Percentiles rank a stretch among this genome's conserved stretches.
These are phyloP conservation scores for Apiospora marii DNA, from an alignment of 2,329 filamentous ascomycete genomes.

Conservation along the genomic window DNA sequence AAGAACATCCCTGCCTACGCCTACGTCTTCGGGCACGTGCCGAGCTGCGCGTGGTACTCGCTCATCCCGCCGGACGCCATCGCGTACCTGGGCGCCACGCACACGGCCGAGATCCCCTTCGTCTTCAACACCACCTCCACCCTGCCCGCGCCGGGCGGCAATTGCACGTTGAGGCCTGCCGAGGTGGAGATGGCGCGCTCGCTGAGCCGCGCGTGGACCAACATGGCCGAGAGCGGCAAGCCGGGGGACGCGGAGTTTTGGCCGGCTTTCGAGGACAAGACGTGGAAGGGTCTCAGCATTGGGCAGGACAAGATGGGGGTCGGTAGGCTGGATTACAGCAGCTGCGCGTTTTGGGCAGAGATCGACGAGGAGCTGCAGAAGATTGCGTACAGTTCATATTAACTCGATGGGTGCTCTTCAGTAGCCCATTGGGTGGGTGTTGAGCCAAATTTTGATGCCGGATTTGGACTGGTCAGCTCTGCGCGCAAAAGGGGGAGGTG, in stretches of 20 bases:
- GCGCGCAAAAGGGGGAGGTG: too few species aligned
- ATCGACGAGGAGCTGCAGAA: conserved; percentile 30
- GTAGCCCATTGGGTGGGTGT: not conserved
- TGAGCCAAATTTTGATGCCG: too few species aligned
- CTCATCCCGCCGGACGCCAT: conserved; percentile 30
- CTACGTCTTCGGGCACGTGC: conserved; percentile 36
- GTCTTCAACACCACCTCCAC: conserved; percentile 37
- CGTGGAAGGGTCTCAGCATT: conserved; percentile 30
- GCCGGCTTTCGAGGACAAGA: conserved; percentile 31
- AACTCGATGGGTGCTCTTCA: not conserved
- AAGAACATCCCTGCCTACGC: conserved; percentile 35
- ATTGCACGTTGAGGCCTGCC: conserved; percentile 34
- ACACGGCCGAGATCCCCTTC: conserved; percentile 42
- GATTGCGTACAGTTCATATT: not conserved
- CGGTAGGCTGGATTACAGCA: conserved; percentile 31
- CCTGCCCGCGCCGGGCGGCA: conserved; percentile 36
- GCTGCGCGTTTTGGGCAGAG: conserved; percentile 33
- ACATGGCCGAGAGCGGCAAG: conserved; percentile 35
- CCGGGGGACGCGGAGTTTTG: conserved; percentile 31
- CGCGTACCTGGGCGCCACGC: conserved; percentile 34
- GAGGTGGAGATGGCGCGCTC: conserved; percentile 34
- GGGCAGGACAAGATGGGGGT: conserved; percentile 26
- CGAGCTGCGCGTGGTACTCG: conserved; percentile 35
- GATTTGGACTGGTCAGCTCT: too few species aligned
- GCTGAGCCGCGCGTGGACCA: conserved; percentile 39